Evolutionary conservation across 139 green algal genomes (phyloP).

Genomic region (Coelastrella sp.): DNA sequence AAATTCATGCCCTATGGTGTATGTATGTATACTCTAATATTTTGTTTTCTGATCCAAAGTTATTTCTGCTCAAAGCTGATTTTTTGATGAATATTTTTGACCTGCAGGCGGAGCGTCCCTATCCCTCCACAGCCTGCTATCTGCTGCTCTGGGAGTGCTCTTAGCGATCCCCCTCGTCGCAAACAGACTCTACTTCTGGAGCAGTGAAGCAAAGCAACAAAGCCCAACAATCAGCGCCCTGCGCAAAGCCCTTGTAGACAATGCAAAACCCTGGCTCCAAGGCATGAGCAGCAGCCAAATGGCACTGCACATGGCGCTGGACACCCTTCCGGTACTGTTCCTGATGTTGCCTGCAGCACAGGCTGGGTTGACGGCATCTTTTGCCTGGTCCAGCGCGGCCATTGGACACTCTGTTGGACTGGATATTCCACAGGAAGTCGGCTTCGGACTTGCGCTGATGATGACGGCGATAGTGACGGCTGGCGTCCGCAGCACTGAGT

Average conservation of each 20-base stretch:
- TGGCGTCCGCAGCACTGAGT: not conserved
- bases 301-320: constrained; percentile 3
- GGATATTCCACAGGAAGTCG: not conserved
- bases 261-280: constrained; percentile 19
- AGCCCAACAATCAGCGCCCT: not conserved
- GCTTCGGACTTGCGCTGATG: constrained; percentile 6
- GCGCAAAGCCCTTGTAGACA: not conserved
- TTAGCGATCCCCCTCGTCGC: constrained; percentile 21
- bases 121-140: constrained; percentile 25
- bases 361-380: not conserved
- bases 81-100: not conserved
- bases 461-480: constrained; percentile 6
- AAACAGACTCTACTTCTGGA: constrained; percentile 21
- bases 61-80: not conserved
- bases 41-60: too few relatives aligned
- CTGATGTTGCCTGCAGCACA: constrained; percentile 46
- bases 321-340: constrained; percentile 39
- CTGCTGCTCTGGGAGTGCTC: not conserved
- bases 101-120: constrained; percentile 34
- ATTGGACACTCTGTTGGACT: not conserved
- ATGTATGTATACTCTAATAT: too few relatives aligned
- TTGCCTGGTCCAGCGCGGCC: not conserved
- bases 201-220: not conserved
- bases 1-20: too few relatives aligned
- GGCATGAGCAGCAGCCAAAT: constrained; percentile 27